Conservation (phyloP, 2,329 filamentous ascomycete genomes). For the Aspergillus tamarii region DNA sequence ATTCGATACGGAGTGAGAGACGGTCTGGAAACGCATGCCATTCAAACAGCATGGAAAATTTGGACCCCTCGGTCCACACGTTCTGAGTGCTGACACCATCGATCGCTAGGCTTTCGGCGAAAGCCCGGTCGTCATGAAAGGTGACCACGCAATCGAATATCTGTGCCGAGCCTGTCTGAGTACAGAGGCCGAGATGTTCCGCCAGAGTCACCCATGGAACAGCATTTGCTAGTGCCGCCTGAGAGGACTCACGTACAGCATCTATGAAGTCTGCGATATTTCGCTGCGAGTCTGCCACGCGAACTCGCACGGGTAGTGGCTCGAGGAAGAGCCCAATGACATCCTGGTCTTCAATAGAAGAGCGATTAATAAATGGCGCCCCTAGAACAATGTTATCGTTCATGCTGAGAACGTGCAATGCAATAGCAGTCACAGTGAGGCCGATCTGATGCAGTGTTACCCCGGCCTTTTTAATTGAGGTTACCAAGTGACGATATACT, state of each 20-base stretch:
- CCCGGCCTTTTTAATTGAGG: too few species aligned
- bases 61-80: background rate
- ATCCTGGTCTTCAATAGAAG: background rate
- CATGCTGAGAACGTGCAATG: background rate
- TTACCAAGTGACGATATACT: too few species aligned
- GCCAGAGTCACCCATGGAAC: background rate
- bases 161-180: too few species aligned
- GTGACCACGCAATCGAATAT: background rate
- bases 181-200: too few species aligned
- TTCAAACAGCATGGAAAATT: background rate
- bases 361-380: background rate
- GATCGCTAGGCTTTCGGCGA: background rate
- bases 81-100: background rate
- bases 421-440: background rate
- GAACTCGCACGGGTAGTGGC: background rate
- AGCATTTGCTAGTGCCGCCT: background rate
- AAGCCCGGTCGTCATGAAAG: background rate
- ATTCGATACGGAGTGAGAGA: background rate
- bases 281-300: background rate
- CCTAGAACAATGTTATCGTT: background rate
- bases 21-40: background rate
- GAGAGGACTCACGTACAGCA: background rate
- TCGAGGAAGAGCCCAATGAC: background rate
- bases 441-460: background rate
- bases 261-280: rapidly evolving